Evolutionary conservation across 1,139 yeast species (phyloP).

Genomic region (Blastobotrys capitulatus): DNA sequence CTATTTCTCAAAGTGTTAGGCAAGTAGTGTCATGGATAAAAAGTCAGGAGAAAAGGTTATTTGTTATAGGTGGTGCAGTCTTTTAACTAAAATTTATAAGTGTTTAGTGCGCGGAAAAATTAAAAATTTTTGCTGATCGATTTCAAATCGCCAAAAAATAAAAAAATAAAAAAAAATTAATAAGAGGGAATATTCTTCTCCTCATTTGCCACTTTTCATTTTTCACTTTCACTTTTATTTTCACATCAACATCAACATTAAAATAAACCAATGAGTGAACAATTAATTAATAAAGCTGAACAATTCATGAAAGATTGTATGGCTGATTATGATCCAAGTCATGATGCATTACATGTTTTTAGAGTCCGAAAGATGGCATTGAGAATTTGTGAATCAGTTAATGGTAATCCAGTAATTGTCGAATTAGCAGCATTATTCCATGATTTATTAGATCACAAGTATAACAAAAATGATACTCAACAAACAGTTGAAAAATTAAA

Average conservation of each 20-base stretch:
- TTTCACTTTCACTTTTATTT: neutral
- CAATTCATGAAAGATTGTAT: conserved; percentile 23
- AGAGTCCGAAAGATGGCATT: conserved; percentile 31
- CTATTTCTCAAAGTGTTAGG: conserved; percentile 47
- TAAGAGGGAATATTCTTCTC: too few species aligned
- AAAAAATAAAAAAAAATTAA: neutral
- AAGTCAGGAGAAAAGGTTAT: conserved; percentile 50
- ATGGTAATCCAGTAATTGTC: conserved; percentile 28
- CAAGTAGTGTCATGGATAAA: conserved; percentile 53
- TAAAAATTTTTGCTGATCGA: too few species aligned
- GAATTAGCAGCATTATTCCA: conserved; percentile 36
- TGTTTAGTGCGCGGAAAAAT: too few species aligned
- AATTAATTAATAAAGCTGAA: conserved; percentile 12
- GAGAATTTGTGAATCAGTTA: conserved; percentile 21
- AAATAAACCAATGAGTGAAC: too few species aligned
- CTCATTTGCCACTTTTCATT: neutral
- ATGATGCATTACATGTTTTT: conserved; percentile 30
- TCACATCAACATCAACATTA: neutral
- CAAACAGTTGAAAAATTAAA: neutral
- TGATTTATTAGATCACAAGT: conserved; percentile 36
- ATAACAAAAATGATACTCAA: conserved; percentile 16
- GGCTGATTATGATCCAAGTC: conserved; percentile 31
- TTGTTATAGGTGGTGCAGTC: conserved; percentile 59
- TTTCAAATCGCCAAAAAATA: neutral
- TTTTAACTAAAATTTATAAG: conserved; percentile 26